phyloP scores from a whole-genome alignment of 2,329 filamentous ascomycete genomes.

The Aspergillus fischeri region DNA sequence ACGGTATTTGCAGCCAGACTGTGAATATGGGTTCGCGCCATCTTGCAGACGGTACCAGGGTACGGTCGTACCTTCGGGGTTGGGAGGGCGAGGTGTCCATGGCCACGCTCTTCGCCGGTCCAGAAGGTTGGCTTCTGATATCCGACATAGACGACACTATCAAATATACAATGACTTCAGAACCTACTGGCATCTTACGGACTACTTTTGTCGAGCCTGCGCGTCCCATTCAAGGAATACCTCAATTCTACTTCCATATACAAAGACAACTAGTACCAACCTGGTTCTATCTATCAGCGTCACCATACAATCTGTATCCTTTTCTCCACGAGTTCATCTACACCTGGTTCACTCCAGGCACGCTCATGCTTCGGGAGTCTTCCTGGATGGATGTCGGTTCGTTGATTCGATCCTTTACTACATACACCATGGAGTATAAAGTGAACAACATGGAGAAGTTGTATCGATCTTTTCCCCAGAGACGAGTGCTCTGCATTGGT shows the following conservation, averaged over 20 bases:
- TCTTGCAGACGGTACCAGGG: constrained; percentile 46
- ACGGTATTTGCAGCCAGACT: constrained; percentile 67
- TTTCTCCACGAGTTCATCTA: constrained; percentile 74
- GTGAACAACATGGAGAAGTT: constrained; percentile 74
- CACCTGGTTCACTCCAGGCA: constrained; percentile 68
- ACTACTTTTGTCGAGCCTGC: constrained; percentile 79
- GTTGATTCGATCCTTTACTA: constrained; percentile 71
- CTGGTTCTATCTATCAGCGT: constrained; percentile 92
- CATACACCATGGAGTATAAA: constrained; percentile 83
- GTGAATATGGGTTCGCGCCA: constrained; percentile 48
- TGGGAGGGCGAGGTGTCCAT: constrained; percentile 49
- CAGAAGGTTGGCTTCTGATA: constrained; percentile 78
- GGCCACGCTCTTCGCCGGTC: constrained; percentile 69
- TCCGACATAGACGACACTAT: constrained; percentile 95
- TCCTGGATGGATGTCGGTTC: constrained; percentile 82
- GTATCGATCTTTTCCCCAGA: constrained; percentile 69
- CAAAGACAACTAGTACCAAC: constrained; percentile 58
- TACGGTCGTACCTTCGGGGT: constrained; percentile 30
- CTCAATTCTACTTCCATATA: constrained; percentile 71
- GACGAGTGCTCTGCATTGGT: constrained; percentile 78
- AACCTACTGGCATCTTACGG: constrained; percentile 73
- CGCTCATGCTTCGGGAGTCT: constrained; percentile 77
- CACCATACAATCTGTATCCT: constrained; percentile 89
- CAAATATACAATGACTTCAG: constrained; percentile 80
- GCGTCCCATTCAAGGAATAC: constrained; percentile 72